These are phyloP conservation scores for Saccharum officinarum DNA, from an alignment of 176 grass and related monocot species.

Conservation along the genomic window DNA sequence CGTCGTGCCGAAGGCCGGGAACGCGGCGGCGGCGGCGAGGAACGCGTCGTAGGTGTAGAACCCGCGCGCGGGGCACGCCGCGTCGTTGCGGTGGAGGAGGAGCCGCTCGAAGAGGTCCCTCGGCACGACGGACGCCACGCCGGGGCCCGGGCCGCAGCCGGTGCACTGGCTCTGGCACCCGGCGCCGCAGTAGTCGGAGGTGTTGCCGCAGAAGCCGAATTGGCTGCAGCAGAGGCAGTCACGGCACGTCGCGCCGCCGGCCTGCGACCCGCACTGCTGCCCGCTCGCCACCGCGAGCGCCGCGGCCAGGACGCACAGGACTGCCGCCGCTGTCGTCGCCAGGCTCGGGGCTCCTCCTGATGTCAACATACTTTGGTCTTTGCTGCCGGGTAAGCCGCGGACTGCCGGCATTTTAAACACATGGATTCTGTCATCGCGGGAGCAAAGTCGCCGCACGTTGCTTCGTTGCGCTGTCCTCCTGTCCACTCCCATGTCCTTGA, in stretches of 20 bases:
- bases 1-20: constrained; percentile 33
- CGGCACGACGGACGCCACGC: constrained; percentile 37
- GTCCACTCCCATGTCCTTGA: not conserved
- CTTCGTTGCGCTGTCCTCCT: not conserved
- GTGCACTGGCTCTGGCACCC: constrained; percentile 45
- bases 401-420: not conserved
- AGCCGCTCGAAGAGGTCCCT: constrained; percentile 51
- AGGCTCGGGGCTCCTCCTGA: not conserved
- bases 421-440: not conserved
- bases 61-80: constrained; percentile 28
- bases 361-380: not conserved
- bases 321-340: not conserved
- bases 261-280: constrained; percentile 37
- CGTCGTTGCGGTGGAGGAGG: constrained; percentile 54
- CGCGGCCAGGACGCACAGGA: not conserved
- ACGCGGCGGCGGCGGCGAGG: constrained; percentile 45
- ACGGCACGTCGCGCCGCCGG: constrained; percentile 22
- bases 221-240: constrained; percentile 42
- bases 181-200: not conserved
- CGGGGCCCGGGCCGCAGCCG: not conserved
- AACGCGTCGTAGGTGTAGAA: constrained; percentile 75
- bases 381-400: not conserved
- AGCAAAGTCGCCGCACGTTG: not conserved
- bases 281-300: not conserved
- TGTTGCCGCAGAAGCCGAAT: constrained; percentile 16